Conservation (phyloP, 768 basidiomycete species). For the Crucibulum laeve region DNA sequence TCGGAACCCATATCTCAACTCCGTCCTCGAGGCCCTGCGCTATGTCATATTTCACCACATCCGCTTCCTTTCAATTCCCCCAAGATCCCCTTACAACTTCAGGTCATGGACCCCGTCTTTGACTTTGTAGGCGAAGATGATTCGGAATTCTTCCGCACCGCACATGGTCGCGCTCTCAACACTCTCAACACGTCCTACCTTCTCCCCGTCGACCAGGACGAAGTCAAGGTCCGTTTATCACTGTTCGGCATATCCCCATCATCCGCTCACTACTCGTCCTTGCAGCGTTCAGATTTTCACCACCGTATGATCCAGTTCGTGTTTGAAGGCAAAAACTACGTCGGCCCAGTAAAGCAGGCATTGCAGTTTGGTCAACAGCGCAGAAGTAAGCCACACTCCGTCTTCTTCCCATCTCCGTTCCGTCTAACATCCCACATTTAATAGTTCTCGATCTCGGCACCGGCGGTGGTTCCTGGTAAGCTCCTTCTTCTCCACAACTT, state of each 20-base stretch:
- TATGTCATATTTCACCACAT: not conserved
- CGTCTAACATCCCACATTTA: constrained; percentile 17
- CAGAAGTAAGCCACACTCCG: constrained; percentile 24
- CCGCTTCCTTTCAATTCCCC: not conserved
- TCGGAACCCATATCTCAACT: not conserved
- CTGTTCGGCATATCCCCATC: not conserved
- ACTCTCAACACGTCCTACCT: constrained; percentile 52
- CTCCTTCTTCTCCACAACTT: constrained; percentile 3
- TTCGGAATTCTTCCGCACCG: constrained; percentile 46
- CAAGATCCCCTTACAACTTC: not conserved
- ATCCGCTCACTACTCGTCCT: constrained; percentile 2
- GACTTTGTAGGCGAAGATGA: constrained; percentile 36
- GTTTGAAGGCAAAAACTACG: constrained; percentile 57
- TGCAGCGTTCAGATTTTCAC: constrained; percentile 56
- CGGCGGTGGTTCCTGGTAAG: constrained; percentile 59
- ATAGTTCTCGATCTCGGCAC: constrained; percentile 67
- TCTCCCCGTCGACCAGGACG: constrained; percentile 65
- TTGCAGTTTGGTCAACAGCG: constrained; percentile 47
- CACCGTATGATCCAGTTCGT: constrained; percentile 69
- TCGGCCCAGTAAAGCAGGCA: constrained; percentile 59
- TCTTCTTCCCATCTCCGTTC: constrained; percentile 5
- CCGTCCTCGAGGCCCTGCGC: not conserved
- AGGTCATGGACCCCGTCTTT: not conserved
- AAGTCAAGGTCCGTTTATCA: constrained; percentile 42
- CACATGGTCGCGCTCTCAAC: constrained; percentile 53